Base-by-base conservation (phyloP, 805 yeast species). In the Hanseniaspora guilliermondii region DNA sequence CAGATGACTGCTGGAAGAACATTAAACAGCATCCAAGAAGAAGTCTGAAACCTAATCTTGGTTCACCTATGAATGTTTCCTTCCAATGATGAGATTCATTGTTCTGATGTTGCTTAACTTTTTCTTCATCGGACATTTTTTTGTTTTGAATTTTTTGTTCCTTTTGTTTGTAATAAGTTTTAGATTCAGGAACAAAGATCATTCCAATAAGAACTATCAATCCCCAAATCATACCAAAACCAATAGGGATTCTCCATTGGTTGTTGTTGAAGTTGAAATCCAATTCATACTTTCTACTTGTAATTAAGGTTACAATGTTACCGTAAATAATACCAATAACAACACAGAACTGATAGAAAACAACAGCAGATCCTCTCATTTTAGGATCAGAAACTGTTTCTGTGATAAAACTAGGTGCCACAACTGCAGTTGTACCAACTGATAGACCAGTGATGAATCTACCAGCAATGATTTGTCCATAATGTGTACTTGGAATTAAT, bases 341-440 rank as follows among this genome's bases (percentile, higher is more conserved):
- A 58, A 80, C 76, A 72, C 73, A 75, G 60, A 81, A 70, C 65
- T 82, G 87, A 70, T 76, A 83, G 55, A 78, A 70, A 36, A 79
- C 76, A 40, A 82, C 84, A 61, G 82, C 74, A 4, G 83, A 70
- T 60, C 88, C 88, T 74, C 88, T 76, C 47, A 82, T 72, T 30
- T 71, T 71, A 56, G 79, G 75, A 53, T 88, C 87, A 37, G 87
- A 72, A 16, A 49, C 38, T 55, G 80, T 74, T 65, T 83, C 89
- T 30, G 82, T 73, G 53, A 82, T 77, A 65, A 79, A 80, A 69
- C 85, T 72, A 33, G 93, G 89, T 14, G 81, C 85, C 53, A 83
- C 71, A 17, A 87, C 87, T 7, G 89, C 80, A 33, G 81, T 72
- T 27, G 79, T 73, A 41, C 95, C 95, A 54, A 86, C 84, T 27